Evolutionary conservation across 768 basidiomycete genomes (phyloP).

Genomic region (Pisolithus albus): DNA sequence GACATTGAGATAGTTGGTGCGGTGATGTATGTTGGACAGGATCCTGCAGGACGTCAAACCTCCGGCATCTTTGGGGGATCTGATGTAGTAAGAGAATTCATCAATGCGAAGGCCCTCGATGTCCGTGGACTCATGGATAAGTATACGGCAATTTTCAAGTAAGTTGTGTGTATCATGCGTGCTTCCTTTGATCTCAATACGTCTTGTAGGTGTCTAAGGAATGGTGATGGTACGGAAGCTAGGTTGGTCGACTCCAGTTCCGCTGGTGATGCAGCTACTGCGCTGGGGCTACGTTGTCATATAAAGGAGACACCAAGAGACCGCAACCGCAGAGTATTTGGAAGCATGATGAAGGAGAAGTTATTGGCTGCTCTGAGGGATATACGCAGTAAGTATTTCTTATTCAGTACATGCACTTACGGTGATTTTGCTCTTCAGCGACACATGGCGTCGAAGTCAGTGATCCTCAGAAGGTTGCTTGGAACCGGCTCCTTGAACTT

Average conservation of each 20-base stretch:
- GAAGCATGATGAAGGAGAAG: background rate
- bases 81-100: background rate
- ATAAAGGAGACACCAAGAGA: background rate
- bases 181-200: background rate
- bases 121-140: background rate
- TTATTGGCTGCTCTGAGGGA: background rate
- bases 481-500: background rate
- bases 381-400: background rate
- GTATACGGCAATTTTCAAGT: slow-evolving; percentile 1
- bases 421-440: background rate
- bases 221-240: background rate
- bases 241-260: background rate
- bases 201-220: background rate
- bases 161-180: background rate
- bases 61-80: background rate
- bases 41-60: background rate
- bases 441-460: background rate
- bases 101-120: background rate
- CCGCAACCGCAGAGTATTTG: background rate
- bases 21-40: background rate
- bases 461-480: background rate
- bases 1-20: background rate
- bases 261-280: background rate
- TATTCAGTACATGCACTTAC: background rate
- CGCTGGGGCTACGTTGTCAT: background rate